These are phyloP conservation scores for Mycena vulgaris DNA, from an alignment of 768 basidiomycete species.

Conservation along the genomic window DNA sequence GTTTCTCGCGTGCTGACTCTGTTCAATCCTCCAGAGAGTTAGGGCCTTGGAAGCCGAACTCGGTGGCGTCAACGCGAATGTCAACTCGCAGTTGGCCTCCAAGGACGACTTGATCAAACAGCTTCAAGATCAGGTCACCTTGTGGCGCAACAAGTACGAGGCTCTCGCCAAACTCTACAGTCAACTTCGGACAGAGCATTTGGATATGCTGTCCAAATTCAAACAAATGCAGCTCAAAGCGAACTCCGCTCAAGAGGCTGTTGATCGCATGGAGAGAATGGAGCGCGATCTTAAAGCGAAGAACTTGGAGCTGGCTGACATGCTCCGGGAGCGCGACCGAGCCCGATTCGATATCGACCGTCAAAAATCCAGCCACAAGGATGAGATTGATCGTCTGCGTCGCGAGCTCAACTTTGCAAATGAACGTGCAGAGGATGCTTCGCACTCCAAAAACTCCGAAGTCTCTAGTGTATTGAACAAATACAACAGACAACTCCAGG, in stretches of 20 bases:
- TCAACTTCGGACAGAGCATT: conserved; percentile 96
- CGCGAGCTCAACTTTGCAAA: conserved; percentile 96
- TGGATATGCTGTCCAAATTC: conserved; percentile 97
- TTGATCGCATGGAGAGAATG: conserved; percentile 99
- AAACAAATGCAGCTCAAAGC: conserved; percentile 98
- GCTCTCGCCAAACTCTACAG: conserved; percentile 98
- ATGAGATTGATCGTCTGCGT: conserved; percentile 92
- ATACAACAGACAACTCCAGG: conserved; percentile 96
- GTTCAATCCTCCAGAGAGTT: conserved; percentile 76
- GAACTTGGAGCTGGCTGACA: conserved; percentile 97
- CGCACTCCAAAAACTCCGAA: conserved; percentile 93
- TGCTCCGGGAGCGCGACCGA: conserved; percentile 97
- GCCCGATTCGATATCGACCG: conserved; percentile 97
- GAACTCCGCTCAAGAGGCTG: conserved; percentile 97
- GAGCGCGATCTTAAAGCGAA: conserved; percentile 98
- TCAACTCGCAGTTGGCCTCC: conserved; percentile 87
- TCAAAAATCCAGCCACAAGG: conserved; percentile 94
- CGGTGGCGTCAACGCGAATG: conserved; percentile 77
- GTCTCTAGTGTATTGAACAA: conserved; percentile 90
- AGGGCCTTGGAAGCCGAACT: conserved; percentile 96
- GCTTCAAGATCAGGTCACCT: conserved; percentile 94
- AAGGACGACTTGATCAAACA: conserved; percentile 98
- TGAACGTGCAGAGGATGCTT: conserved; percentile 96
- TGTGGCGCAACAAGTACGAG: conserved; percentile 99
- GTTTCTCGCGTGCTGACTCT: conserved; percentile 9